Evolutionary conservation across 108 stramenopile species (phyloP).

Genomic region (Nitzschia sp.): DNA sequence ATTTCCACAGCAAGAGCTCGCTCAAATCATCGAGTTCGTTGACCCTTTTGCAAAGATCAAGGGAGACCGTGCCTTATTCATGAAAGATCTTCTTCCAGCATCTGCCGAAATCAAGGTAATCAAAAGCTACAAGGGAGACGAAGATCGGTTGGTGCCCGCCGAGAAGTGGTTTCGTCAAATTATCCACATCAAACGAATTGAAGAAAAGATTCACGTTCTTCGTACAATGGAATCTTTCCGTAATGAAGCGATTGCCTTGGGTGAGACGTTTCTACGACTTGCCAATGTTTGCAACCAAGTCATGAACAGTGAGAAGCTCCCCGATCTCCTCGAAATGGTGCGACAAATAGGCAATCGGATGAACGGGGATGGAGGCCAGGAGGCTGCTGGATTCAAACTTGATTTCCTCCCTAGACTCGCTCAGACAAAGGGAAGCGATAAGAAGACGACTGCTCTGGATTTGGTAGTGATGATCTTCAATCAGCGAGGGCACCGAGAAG

Average conservation of each 20-base stretch:
- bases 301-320: constrained; percentile 74
- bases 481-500: constrained; percentile 57
- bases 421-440: constrained; percentile 92
- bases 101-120: constrained; percentile 66
- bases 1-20: constrained; percentile 62
- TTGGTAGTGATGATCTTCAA: constrained; percentile 86
- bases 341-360: constrained; percentile 91
- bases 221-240: constrained; percentile 75
- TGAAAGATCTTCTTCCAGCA: constrained; percentile 76
- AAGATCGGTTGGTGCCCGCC: constrained; percentile 68
- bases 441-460: constrained; percentile 93
- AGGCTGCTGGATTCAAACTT: constrained; percentile 90
- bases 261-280: constrained; percentile 60
- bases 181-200: constrained; percentile 65
- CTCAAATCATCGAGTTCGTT: constrained; percentile 70
- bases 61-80: constrained; percentile 79
- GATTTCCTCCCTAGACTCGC: constrained; percentile 89
- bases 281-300: constrained; percentile 76
- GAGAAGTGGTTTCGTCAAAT: constrained; percentile 81
- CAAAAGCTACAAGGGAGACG: constrained; percentile 61
- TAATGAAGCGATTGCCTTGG: constrained; percentile 50
- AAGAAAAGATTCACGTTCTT: constrained; percentile 77
- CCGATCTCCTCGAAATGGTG: constrained; percentile 81
- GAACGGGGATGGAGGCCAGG: constrained; percentile 87
- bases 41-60: constrained; percentile 72